Conservation (phyloP, 352 stramenopile genomes). For the Phytophthora lateralis region DNA sequence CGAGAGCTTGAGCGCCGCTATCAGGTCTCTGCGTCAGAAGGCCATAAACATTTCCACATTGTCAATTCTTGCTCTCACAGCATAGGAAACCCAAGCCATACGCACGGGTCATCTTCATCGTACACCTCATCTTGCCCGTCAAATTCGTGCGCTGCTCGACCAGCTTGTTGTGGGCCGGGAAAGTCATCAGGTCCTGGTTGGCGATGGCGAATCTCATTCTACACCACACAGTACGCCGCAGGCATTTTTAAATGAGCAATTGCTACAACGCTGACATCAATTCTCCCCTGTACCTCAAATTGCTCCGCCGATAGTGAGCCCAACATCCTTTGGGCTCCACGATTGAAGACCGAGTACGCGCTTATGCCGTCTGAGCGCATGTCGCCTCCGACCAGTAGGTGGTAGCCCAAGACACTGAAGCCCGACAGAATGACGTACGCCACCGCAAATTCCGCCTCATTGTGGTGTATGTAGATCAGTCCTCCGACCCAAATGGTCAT, state of each 20-base stretch:
- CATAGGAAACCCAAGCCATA: slow-evolving; percentile 5
- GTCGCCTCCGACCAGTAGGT: slow-evolving; percentile 40
- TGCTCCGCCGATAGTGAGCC: slow-evolving; percentile 83
- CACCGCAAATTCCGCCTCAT: slow-evolving; percentile 58
- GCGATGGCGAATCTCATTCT: slow-evolving; percentile 84
- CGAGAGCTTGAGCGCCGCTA: slow-evolving; percentile 58
- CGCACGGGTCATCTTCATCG: slow-evolving; percentile 60
- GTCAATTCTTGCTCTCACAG: slow-evolving; percentile 6
- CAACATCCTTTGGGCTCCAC: slow-evolving; percentile 65
- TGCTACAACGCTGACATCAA: not conserved
- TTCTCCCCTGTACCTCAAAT: slow-evolving; percentile 61
- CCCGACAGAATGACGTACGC: slow-evolving; percentile 71
- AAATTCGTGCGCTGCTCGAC: slow-evolving; percentile 6
- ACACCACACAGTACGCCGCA: slow-evolving; percentile 2
- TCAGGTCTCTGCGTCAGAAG: slow-evolving; percentile 45
- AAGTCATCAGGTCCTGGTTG: slow-evolving; percentile 34
- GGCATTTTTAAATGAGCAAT: slow-evolving; percentile 4
- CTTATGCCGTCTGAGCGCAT: slow-evolving; percentile 45
- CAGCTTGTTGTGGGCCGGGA: slow-evolving; percentile 6
- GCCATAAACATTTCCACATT: slow-evolving; percentile 4
- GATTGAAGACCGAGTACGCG: slow-evolving; percentile 88
- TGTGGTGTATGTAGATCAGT: slow-evolving; percentile 52
- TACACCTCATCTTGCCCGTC: slow-evolving; percentile 29
- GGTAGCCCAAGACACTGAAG: slow-evolving; percentile 43
- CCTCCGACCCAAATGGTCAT: slow-evolving; percentile 46